Base-by-base conservation (phyloP, 805 yeast genomes). In the Wickerhamiella spandovensis region DNA sequence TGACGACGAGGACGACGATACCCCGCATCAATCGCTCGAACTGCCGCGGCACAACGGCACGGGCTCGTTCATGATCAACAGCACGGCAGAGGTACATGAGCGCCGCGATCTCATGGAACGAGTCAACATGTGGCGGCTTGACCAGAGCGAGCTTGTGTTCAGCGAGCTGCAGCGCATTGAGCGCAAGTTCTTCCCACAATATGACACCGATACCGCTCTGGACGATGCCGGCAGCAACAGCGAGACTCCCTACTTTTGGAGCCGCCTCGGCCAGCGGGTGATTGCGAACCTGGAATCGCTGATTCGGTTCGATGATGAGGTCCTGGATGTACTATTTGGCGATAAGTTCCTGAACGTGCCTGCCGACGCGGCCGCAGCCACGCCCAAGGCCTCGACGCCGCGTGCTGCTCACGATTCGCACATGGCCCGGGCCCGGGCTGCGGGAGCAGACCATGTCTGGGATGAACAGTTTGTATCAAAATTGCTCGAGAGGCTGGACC, bases 111-210 rank as follows among this genome's bases (percentile, higher is more conserved):
- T 64, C 37, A 55, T 61, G 39, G 69, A 66, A 20, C 62, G 72
- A 17, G 61, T 69, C 41, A 67, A 68, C 54, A 67, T 67, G 18
- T 69, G 73, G 73, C 53, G 72, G 22, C 53, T 68, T 20, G 69
- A 65, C 51, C 72, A 69, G 56, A 61, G 67, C 13, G 60, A 61
- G 49, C 59, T 60, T 8, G 56, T 64, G 12, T 48, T 56, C 43
- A 58, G 58, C 39, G 65, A 64, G 51, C 54, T 62, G 35, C 59
- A 56, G 48, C 53, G 57, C 25, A 51, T 64, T 4, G 60, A 58
- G 50, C 52, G 48, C 37, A 48, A 45, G 43, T 44, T 52, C 13
- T 43, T 47, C 43, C 43, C 41, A 13, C 18, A 38, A 24, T 13
- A 30, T 21, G 42, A 32, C 13, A 4, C 30, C 43, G 23, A 25